Conservation (phyloP, 2,329 filamentous ascomycete species). For the Xylaria sp. region DNA sequence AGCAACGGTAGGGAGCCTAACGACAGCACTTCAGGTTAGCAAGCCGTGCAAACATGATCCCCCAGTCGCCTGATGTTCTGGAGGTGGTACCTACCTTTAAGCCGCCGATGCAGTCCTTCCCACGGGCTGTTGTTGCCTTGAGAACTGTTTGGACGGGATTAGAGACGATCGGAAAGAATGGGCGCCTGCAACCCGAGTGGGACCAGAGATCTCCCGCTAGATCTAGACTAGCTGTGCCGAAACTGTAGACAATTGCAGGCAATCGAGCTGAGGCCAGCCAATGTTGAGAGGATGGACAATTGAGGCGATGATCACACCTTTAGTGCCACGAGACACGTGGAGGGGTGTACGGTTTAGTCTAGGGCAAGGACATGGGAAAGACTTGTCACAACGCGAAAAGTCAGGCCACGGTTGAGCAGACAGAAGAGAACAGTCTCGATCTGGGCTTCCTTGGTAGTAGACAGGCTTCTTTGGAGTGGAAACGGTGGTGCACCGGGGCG, state of each 20-base stretch:
- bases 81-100: conserved; percentile 5
- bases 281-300: conserved; percentile 21
- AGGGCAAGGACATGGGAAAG: conserved; percentile 29
- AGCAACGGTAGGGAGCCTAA: conserved; percentile 6
- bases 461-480: conserved; percentile 15
- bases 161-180: conserved; percentile 32
- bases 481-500: conserved; percentile 14
- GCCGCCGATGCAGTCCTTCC: conserved; percentile 2
- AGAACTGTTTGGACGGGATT: conserved; percentile 2
- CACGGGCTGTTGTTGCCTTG: conserved; percentile 2
- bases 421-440: conserved; percentile 14
- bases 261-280: conserved; percentile 27
- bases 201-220: conserved; percentile 38
- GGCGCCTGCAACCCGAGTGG: conserved; percentile 53
- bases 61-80: background rate
- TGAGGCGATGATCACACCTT: conserved; percentile 22
- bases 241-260: conserved; percentile 37
- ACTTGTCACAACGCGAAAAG: conserved; percentile 18
- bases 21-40: conserved; percentile 5
- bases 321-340: conserved; percentile 30
- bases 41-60: background rate
- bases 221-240: conserved; percentile 42
- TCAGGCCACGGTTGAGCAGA: conserved; percentile 19
- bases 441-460: conserved; percentile 16
- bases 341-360: conserved; percentile 23